Evolutionary conservation across 495 filamentous ascomycete genomes (phyloP).

Genomic region (Echria macrotheca): DNA sequence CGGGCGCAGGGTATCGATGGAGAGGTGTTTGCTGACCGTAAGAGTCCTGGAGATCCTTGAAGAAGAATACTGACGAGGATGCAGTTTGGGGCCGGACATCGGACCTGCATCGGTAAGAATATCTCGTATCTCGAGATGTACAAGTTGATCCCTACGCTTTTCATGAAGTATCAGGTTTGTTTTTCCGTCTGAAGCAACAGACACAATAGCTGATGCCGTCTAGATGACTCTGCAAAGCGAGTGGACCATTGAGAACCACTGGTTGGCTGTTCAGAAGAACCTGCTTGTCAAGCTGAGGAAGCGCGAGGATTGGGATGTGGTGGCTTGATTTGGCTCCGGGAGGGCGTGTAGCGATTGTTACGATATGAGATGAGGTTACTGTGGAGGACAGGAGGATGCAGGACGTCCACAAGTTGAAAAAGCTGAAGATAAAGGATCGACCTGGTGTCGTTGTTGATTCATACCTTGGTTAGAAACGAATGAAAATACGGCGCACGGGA

Average conservation of each 20-base stretch:
- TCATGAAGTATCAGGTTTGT: conserved; percentile 9
- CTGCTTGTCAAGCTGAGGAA: conserved; percentile 9
- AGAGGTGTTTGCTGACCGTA: conserved; percentile 21
- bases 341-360: no score
- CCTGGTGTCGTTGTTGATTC: no score
- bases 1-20: conserved; percentile 31
- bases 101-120: conserved; percentile 33
- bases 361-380: no score
- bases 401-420: no score
- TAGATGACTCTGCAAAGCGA: conserved; percentile 7
- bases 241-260: conserved; percentile 11
- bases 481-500: no score
- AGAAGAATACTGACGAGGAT: conserved; percentile 10
- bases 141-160: conserved; percentile 30
- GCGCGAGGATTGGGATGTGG: background rate
- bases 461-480: no score
- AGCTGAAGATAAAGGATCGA: no score
- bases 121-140: conserved; percentile 41
- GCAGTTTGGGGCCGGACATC: conserved; percentile 32
- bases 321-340: no score
- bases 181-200: no score
- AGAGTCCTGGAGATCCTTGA: background rate
- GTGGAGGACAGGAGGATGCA: no score
- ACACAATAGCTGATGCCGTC: no score
- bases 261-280: conserved; percentile 10